Evolutionary conservation across 2,329 filamentous ascomycete species (phyloP).

Genomic region (Phialemonium atrogriseum): DNA sequence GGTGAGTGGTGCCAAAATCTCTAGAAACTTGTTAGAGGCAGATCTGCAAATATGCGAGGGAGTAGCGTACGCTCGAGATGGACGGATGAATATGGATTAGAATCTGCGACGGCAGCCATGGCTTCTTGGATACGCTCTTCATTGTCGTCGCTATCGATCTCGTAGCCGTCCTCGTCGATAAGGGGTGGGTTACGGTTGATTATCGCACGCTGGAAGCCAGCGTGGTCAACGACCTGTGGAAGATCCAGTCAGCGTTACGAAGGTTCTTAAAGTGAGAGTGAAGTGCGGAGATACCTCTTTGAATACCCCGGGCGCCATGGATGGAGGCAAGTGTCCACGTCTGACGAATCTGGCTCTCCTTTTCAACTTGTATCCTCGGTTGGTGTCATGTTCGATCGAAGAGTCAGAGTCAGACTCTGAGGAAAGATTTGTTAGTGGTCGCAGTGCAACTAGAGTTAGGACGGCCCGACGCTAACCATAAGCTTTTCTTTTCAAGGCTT

Average conservation of each 20-base stretch:
- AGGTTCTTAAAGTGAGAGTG: too few species aligned
- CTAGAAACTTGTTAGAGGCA: conserved; percentile 31
- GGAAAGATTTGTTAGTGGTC: conserved; percentile 16
- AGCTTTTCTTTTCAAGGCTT: conserved; percentile 55
- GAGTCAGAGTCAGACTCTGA: conserved; percentile 73
- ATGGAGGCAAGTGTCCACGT: conserved; percentile 59
- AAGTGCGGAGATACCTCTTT: conserved; percentile 51
- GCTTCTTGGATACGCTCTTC: conserved; percentile 55
- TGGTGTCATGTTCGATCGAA: conserved; percentile 59
- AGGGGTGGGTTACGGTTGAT: conserved; percentile 66
- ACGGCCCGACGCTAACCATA: conserved; percentile 38
- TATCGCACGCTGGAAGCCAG: conserved; percentile 63
- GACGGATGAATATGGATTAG: conserved; percentile 67
- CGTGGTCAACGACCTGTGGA: conserved; percentile 67
- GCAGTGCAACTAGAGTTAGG: conserved; percentile 9
- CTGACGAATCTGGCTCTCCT: conserved; percentile 64
- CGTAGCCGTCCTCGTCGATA: conserved; percentile 70
- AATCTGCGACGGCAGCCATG: conserved; percentile 53
- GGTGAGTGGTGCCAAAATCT: conserved; percentile 67
- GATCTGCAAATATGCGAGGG: neutral
- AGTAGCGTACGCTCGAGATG: conserved; percentile 56
- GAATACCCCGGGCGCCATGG: conserved; percentile 59
- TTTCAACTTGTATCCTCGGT: conserved; percentile 74
- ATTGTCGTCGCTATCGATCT: conserved; percentile 65
- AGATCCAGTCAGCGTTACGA: conserved; percentile 18